Percentiles rank a stretch among this genome's conserved stretches.
Evolutionary conservation across 306 rosid genomes (phyloP).

Genomic region (Betula pendula): DNA sequence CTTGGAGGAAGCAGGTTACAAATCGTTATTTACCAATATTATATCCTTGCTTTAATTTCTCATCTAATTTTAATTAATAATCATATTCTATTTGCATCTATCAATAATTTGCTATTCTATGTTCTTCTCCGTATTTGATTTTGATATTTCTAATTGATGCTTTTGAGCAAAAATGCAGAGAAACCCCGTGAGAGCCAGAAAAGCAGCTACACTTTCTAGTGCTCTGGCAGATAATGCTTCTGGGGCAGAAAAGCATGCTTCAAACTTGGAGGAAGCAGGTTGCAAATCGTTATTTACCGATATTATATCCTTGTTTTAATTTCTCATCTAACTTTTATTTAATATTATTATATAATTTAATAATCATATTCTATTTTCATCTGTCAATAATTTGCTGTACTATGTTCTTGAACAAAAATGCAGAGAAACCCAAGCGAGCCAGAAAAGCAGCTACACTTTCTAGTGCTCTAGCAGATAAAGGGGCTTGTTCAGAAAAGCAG

Average conservation of each 20-base stretch:
- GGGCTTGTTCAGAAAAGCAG: slow-evolving; percentile 77
- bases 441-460: slow-evolving; percentile 50
- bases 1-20: slow-evolving; percentile 58
- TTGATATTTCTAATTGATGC: slow-evolving; percentile 26
- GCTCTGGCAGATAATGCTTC: slow-evolving; percentile 57
- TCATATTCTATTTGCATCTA: slow-evolving; percentile 22
- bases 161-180: slow-evolving; percentile 35
- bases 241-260: slow-evolving; percentile 67
- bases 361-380: slow-evolving; percentile 15
- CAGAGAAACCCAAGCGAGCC: slow-evolving; percentile 49
- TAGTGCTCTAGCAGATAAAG: slow-evolving; percentile 52
- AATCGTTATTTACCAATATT: slow-evolving; percentile 10
- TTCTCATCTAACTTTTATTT: neutral
- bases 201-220: slow-evolving; percentile 45
- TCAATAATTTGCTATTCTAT: slow-evolving; percentile 23
- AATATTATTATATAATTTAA: neutral
- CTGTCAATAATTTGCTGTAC: slow-evolving; percentile 25
- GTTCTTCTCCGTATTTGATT: slow-evolving; percentile 26
- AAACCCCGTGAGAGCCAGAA: slow-evolving; percentile 50
- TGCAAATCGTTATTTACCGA: slow-evolving; percentile 2
- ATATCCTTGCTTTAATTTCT: slow-evolving; percentile 14
- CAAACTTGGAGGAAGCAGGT: slow-evolving; percentile 64
- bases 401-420: slow-evolving; percentile 23
- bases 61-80: slow-evolving; percentile 1
- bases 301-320: slow-evolving; percentile 20